A percentile compares a stretch with the other conserved stretches of the same genome.
phyloP scores from a whole-genome alignment of 1,284 basidiomycete species.

The Cystobasidium slooffiae region DNA sequence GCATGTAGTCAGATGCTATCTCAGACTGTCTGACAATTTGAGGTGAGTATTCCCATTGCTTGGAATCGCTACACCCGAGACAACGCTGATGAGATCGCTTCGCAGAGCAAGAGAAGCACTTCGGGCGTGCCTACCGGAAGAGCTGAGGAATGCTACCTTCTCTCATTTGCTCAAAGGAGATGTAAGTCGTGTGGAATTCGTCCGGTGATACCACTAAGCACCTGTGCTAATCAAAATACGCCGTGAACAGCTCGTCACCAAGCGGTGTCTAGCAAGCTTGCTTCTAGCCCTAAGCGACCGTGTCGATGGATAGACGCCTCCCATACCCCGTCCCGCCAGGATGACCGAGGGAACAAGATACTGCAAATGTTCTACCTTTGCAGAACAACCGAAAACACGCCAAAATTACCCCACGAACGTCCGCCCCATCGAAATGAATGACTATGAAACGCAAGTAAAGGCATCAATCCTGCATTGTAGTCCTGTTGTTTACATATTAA shows the following conservation, averaged over 20 bases:
- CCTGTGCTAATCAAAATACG: not conserved
- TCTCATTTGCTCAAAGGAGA: slow-evolving; percentile 71
- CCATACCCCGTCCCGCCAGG: not conserved
- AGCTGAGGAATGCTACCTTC: slow-evolving; percentile 93
- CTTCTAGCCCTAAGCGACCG: slow-evolving; percentile 74
- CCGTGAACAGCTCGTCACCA: slow-evolving; percentile 48
- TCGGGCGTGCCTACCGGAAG: slow-evolving; percentile 94
- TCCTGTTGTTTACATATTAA: not conserved
- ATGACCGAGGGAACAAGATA: too few relatives aligned
- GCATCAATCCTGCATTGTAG: not conserved
- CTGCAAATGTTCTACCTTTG: too few relatives aligned
- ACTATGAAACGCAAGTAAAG: too few relatives aligned
- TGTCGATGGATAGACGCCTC: slow-evolving; percentile 33
- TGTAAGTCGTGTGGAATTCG: slow-evolving; percentile 55
- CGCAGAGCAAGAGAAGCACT: slow-evolving; percentile 90
- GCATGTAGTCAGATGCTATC: slow-evolving; percentile 96
- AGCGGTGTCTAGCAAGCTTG: slow-evolving; percentile 88
- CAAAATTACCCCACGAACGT: too few relatives aligned
- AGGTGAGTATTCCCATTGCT: slow-evolving; percentile 63
- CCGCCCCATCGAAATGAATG: too few relatives aligned
- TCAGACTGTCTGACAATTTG: slow-evolving; percentile 93
- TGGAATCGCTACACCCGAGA: not conserved
- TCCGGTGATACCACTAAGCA: slow-evolving; percentile 70
- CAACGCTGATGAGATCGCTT: not conserved
- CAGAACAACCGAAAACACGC: too few relatives aligned